Percentiles rank a stretch among this genome's conserved stretches.
Conservation (phyloP, 2,329 filamentous ascomycete genomes). For the Colletotrichum phormii region DNA sequence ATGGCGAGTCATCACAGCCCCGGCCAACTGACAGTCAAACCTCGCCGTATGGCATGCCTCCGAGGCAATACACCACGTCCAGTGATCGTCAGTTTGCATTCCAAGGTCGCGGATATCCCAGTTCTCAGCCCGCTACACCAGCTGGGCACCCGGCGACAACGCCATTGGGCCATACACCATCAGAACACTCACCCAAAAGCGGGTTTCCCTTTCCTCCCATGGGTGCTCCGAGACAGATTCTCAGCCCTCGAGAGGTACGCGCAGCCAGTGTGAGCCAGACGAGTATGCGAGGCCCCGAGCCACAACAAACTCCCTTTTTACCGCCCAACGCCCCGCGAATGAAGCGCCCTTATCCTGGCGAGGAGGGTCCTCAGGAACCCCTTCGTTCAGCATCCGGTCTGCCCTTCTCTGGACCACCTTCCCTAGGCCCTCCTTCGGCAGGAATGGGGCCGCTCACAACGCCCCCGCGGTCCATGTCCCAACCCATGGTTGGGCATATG, state of each 20-base stretch:
- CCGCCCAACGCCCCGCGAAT: slow-evolving; percentile 40
- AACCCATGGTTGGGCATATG: slow-evolving; percentile 46
- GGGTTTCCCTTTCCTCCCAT: slow-evolving; percentile 47
- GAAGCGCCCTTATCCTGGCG: slow-evolving; percentile 25
- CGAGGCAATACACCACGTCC: slow-evolving; percentile 39
- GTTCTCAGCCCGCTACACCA: slow-evolving; percentile 49
- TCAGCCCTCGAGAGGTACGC: slow-evolving; percentile 47
- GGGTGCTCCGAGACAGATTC: slow-evolving; percentile 44
- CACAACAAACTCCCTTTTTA: slow-evolving; percentile 42
- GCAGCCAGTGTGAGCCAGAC: slow-evolving; percentile 44
- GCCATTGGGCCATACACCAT: slow-evolving; percentile 44
- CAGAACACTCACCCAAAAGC: slow-evolving; percentile 47
- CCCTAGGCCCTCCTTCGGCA: slow-evolving; percentile 37
- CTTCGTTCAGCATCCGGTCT: slow-evolving; percentile 19
- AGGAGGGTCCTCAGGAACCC: slow-evolving; percentile 8
- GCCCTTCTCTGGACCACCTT: slow-evolving; percentile 30
- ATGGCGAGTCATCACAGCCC: slow-evolving; percentile 36
- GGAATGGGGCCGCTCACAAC: slow-evolving; percentile 40
- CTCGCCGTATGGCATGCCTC: slow-evolving; percentile 37
- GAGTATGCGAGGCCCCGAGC: slow-evolving; percentile 41
- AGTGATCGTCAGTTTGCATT: slow-evolving; percentile 39
- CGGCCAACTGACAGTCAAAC: slow-evolving; percentile 39
- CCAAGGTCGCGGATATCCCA: slow-evolving; percentile 43
- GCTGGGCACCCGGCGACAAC: slow-evolving; percentile 41
- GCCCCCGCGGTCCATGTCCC: slow-evolving; percentile 49